phyloP scores from a whole-genome alignment of 352 stramenopile species.

The Phytophthora parvispora region DNA sequence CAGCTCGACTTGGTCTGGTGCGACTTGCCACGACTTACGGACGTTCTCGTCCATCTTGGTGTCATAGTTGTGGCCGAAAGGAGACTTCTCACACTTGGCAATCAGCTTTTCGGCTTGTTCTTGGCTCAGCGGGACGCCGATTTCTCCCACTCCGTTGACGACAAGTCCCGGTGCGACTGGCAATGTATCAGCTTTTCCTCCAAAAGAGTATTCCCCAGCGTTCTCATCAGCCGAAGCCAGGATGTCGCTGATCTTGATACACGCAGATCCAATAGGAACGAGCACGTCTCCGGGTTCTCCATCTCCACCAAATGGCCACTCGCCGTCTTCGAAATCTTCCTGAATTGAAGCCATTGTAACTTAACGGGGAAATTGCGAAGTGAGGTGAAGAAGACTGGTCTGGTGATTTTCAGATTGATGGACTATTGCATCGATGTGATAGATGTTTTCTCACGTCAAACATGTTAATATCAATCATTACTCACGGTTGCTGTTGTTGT shows the following conservation, averaged over 20 bases:
- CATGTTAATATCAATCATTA: background rate
- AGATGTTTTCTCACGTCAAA: no score
- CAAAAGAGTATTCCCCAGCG: constrained; percentile 21
- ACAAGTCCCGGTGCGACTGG: background rate
- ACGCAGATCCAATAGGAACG: background rate
- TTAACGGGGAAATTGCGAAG: background rate
- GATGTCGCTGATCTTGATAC: constrained; percentile 12
- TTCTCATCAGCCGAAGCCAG: constrained; percentile 10
- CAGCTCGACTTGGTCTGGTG: constrained; percentile 15
- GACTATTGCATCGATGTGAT: no score
- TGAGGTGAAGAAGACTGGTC: background rate
- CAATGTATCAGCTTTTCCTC: constrained; percentile 13
- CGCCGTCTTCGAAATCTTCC: background rate
- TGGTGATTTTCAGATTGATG: no score
- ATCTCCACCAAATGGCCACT: constrained; percentile 19
- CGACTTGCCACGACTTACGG: constrained; percentile 19
- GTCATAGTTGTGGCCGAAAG: constrained; percentile 16
- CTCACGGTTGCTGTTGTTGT: no score
- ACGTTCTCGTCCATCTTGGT: constrained; percentile 12
- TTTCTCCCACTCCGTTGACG: constrained; percentile 9
- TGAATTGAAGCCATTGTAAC: constrained; percentile 1
- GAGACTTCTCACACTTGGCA: constrained; percentile 18
- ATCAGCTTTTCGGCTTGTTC: constrained; percentile 20
- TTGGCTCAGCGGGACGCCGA: background rate
- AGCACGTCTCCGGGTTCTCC: constrained; percentile 1